Conservation (phyloP, 768 basidiomycete species). For the Mycena indigotica region DNA sequence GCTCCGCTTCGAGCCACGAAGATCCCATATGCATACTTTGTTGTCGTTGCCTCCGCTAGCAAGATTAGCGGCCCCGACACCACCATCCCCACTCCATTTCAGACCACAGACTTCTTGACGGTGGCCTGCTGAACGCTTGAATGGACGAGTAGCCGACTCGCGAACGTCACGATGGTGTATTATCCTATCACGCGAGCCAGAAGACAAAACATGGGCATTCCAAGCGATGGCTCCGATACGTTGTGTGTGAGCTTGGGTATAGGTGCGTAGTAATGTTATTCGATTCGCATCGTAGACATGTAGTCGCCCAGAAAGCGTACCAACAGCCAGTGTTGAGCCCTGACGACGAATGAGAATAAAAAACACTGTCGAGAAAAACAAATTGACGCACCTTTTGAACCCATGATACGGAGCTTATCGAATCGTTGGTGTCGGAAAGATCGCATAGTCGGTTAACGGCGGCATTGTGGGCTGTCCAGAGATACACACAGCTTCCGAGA, state of each 20-base stretch:
- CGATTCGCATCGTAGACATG: constrained; percentile 93
- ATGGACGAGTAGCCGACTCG: constrained; percentile 63
- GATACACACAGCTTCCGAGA: constrained; percentile 88
- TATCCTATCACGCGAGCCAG: constrained; percentile 87
- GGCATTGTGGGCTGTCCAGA: constrained; percentile 96
- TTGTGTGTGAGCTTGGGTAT: constrained; percentile 81
- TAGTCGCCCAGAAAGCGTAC: constrained; percentile 84
- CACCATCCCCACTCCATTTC: constrained; percentile 75
- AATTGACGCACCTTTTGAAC: constrained; percentile 61
- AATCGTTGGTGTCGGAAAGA: constrained; percentile 63
- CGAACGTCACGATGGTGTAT: constrained; percentile 94
- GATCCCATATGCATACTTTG: constrained; percentile 97
- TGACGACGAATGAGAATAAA: constrained; percentile 26
- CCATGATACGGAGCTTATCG: constrained; percentile 89
- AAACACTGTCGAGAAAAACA: background rate
- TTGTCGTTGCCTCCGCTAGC: constrained; percentile 99
- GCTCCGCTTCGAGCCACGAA: constrained; percentile 63
- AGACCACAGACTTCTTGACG: constrained; percentile 96
- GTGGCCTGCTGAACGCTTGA: constrained; percentile 72
- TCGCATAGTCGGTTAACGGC: constrained; percentile 92
- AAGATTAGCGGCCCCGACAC: constrained; percentile 53
- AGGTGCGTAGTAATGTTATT: constrained; percentile 74
- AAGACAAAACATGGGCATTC: constrained; percentile 86
- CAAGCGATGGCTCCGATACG: constrained; percentile 94
- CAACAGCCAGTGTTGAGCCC: constrained; percentile 90